phyloP scores from a whole-genome alignment of 129 eudicot species.

The Helianthus tuberosus region DNA sequence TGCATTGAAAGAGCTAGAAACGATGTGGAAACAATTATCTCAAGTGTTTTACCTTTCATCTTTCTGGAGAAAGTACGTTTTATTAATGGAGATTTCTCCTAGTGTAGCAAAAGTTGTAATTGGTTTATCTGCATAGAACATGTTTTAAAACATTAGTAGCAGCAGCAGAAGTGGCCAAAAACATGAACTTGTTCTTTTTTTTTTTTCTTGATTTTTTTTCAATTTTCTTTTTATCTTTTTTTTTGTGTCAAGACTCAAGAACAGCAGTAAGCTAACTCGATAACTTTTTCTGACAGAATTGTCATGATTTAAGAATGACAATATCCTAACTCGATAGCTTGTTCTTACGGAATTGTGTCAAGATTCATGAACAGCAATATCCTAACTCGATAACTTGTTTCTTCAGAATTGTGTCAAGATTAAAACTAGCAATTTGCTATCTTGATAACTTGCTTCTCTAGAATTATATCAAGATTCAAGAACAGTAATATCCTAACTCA shows the following conservation, averaged over 20 bases:
- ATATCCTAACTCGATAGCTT: too few relatives aligned
- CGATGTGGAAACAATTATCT: neutral
- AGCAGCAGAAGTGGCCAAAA: neutral
- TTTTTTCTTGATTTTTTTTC: neutral
- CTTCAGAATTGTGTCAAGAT: neutral
- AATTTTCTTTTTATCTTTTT: neutral
- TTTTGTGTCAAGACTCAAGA: neutral
- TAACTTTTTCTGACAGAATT: neutral
- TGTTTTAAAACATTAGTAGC: constrained; percentile 4
- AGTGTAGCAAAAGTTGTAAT: constrained; percentile 29
- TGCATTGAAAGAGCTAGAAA: constrained; percentile 10
- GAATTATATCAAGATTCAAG: neutral
- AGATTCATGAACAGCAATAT: neutral
- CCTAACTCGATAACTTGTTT: neutral
- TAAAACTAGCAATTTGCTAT: too few relatives aligned
- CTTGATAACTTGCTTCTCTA: too few relatives aligned
- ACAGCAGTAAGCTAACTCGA: neutral
- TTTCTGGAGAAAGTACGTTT: constrained; percentile 34
- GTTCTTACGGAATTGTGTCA: too few relatives aligned
- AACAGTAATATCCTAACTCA: neutral
- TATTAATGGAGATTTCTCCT: constrained; percentile 35
- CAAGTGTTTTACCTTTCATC: constrained; percentile 48
- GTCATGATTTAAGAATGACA: too few relatives aligned
- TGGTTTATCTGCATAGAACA: constrained; percentile 44
- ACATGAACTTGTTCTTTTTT: constrained; percentile 1